phyloP scores from a whole-genome alignment of 148 eudicot genomes.

The Diospyros kaki region DNA sequence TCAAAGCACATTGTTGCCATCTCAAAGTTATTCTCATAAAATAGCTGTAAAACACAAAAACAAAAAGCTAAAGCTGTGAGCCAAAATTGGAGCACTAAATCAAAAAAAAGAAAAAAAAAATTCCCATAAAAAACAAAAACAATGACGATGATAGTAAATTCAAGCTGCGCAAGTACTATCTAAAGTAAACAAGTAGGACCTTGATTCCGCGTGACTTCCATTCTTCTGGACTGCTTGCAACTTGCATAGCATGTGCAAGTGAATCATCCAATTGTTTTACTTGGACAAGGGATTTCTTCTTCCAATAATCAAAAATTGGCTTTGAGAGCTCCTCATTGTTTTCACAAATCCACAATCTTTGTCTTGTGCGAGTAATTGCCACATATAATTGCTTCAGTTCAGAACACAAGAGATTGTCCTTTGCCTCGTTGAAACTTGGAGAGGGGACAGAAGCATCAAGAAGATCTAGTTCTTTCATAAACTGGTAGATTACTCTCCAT shows the following conservation, averaged over 20 bases:
- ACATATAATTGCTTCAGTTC: slow-evolving; percentile 20
- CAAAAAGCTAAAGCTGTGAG: background rate
- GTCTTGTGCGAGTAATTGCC: too few species aligned
- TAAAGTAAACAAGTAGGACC: too few species aligned
- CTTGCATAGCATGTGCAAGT: slow-evolving; percentile 22
- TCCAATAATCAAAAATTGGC: too few species aligned
- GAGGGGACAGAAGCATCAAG: slow-evolving; percentile 27
- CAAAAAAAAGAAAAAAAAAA: background rate
- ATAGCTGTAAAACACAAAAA: slow-evolving; percentile 22
- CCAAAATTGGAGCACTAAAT: background rate
- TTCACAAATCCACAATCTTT: too few species aligned
- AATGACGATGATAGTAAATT: too few species aligned
- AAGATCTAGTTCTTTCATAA: slow-evolving; percentile 32
- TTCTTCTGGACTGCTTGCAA: too few species aligned
- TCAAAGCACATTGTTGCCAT: slow-evolving; percentile 10
- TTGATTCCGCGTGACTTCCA: too few species aligned
- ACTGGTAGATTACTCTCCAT: slow-evolving; percentile 50
- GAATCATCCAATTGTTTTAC: slow-evolving; percentile 17
- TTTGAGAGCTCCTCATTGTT: too few species aligned
- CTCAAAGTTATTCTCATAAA: too few species aligned
- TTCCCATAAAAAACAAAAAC: too few species aligned
- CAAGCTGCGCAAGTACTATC: too few species aligned
- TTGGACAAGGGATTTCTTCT: too few species aligned
- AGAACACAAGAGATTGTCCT: slow-evolving; percentile 49
- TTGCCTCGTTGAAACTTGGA: slow-evolving; percentile 32